Base-by-base conservation (phyloP, 345 rosid genomes). In the Mallotus nudiflorus region DNA sequence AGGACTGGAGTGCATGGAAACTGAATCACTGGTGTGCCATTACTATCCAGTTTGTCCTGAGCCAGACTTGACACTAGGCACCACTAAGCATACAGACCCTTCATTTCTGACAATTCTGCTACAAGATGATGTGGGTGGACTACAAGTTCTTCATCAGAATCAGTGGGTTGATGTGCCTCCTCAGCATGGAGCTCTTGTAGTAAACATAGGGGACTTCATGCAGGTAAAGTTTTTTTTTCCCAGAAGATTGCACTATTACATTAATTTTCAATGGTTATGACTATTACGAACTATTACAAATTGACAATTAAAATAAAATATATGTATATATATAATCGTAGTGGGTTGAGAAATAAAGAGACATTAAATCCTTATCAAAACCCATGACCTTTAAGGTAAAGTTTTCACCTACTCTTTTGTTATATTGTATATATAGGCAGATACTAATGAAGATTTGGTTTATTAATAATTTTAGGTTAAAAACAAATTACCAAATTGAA, bases 11-110 rank as follows among this genome's bases (percentile, higher is more conserved):
- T 81, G 83, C 81, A 83, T 82, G 91, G 85, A 84, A 75, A 77
- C 87, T 0, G 77, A 79, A 63, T 67, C 72, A 0, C 22, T 87
- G 33, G 62, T 70, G 46, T 80, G 87, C 67, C 88, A 84, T 63
- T 87, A 79, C 54, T 84, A 82, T 65, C 91, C 88, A 4, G 57
- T 69, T 45, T 84, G 91, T 63, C 87, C 91, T 0, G 77, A 87
- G 78, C 88, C 87, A 28, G 79, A 82, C 24, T 49, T 81, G 71
- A 81, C 88, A 0, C 50, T 84, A 0, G 86, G 86, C 10, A 58
- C 90, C 22, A 65, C 77, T 49, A 73, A 73, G 78, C 91, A 86
- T 20, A 73, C 82, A 3, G 88, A 86, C 65, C 82, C 86, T 8
- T 81, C 84, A 14, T 84, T 82, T 25, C 54, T 82, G 9, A 84